Evolutionary conservation across 495 filamentous ascomycete genomes (phyloP), one percentile per base, ranked within the genome.

Genomic region (Jackrogersella multiformis): DNA sequence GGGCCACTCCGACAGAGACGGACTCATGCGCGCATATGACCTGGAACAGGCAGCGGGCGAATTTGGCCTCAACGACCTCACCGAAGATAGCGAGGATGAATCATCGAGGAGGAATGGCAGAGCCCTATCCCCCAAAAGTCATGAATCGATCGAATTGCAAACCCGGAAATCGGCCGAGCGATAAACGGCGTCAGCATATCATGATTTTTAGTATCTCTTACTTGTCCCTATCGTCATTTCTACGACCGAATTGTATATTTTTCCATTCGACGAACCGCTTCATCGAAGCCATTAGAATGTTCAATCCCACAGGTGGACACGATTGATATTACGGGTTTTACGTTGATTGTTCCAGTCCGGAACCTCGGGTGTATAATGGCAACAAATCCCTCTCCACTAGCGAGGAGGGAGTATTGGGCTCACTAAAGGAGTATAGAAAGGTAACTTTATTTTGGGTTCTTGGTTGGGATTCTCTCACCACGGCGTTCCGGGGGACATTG

Each of bases 21-120:
- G 90, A 3, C 83, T 97, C 8, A 96, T 97, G 69, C 88, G 88
- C 63, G 86, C 88, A 2, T 96, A 94, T 68, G 92, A 96, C 58
- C 82, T 89, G 38, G 89, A 94, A 72, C 87, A 89, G 68, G 80
- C 84, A n/a, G 87, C 77, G 30, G 90, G 88, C 18, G 67, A 70
- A 73, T 93, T 75, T 28, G 79, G 79, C 20, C 75, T 82, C 35
- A 76, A 76, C 12, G 90, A 92, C 54, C 77, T 95, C 36, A 82
- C 88, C 5, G 90, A 92, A 61, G 89, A 90, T 62, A 89, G 84
- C 60, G 90, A 93, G 20, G 81, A 82, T 46, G 80, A 82, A 20
- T 75, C 72, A 21, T 79, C 77, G 70, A 76, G 76, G 35, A 66
- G 51, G 28, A 76, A 72, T 58, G 71, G 73, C 41, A 46, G 68